These are phyloP conservation scores for Bretschneidera sinensis DNA, from an alignment of 345 rosid genomes.

Conservation along the genomic window DNA sequence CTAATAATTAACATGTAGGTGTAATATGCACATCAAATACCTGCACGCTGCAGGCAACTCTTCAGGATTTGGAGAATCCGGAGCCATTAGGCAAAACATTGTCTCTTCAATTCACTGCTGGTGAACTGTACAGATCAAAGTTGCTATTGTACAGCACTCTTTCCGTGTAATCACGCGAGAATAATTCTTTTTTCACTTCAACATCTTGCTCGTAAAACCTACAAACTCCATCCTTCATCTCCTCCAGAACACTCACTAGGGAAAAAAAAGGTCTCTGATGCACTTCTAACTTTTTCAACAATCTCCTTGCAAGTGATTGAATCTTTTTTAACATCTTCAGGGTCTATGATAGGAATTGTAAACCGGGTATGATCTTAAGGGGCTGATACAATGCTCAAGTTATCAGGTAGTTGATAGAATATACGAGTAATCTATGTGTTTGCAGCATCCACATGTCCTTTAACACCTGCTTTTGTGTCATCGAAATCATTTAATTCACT, in stretches of 20 bases:
- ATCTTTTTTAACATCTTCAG: too few species aligned
- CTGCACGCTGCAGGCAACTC: constrained; percentile 38
- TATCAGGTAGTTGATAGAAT: too few species aligned
- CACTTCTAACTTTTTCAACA: constrained; percentile 6
- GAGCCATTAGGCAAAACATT: constrained; percentile 23
- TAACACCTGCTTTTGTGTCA: too few species aligned
- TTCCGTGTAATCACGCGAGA: constrained; percentile 11
- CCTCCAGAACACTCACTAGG: constrained; percentile 17
- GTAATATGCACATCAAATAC: too few species aligned
- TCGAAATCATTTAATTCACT: too few species aligned
- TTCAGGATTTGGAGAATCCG: constrained; percentile 30
- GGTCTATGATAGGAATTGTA: too few species aligned
- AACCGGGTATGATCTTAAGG: background rate
- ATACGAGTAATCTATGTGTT: too few species aligned
- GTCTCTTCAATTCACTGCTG: constrained; percentile 47
- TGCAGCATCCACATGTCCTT: too few species aligned
- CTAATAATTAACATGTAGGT: too few species aligned
- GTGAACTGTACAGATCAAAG: constrained; percentile 35
- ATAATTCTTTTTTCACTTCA: constrained; percentile 19
- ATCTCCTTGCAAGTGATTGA: too few species aligned
- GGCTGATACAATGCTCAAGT: too few species aligned
- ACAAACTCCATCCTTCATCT: constrained; percentile 20
- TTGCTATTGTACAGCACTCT: constrained; percentile 29
- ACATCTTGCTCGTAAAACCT: constrained; percentile 28
- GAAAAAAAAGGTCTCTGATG: constrained; percentile 19